Evolutionary conservation across 2,329 filamentous ascomycete genomes (phyloP).

Genomic region (Truncatella angustata): DNA sequence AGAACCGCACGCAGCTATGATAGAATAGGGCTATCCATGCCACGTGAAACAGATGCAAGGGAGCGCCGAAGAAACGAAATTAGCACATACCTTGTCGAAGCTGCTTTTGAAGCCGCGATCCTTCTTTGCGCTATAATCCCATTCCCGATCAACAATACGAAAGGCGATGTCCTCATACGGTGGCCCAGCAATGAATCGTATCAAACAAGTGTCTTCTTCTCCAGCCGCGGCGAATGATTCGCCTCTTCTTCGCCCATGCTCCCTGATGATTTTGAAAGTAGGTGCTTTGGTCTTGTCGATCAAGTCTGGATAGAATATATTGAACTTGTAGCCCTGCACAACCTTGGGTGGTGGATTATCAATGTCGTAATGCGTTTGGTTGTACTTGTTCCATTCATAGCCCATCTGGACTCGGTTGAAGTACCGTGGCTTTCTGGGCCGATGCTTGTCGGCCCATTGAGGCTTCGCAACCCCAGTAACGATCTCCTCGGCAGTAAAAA

Average conservation of each 20-base stretch:
- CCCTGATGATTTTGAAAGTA: slow-evolving; percentile 92
- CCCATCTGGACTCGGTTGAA: slow-evolving; percentile 99
- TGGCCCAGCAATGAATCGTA: slow-evolving; percentile 90
- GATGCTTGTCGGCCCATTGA: slow-evolving; percentile 80
- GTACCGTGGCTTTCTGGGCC: slow-evolving; percentile 88
- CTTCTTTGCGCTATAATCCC: slow-evolving; percentile 96
- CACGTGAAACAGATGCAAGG: slow-evolving; percentile 17
- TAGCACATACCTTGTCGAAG: slow-evolving; percentile 84
- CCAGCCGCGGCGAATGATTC: slow-evolving; percentile 92
- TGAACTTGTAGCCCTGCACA: slow-evolving; percentile 98
- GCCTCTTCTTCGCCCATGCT: slow-evolving; percentile 83
- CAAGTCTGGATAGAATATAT: slow-evolving; percentile 97
- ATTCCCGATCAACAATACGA: slow-evolving; percentile 95
- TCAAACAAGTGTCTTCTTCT: slow-evolving; percentile 94
- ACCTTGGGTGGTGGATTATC: slow-evolving; percentile 97
- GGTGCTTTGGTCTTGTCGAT: slow-evolving; percentile 94
- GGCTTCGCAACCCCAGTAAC: slow-evolving; percentile 64
- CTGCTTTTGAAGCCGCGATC: slow-evolving; percentile 94
- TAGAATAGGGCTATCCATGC: slow-evolving; percentile 1
- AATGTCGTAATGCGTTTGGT: slow-evolving; percentile 98
- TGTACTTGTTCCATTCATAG: slow-evolving; percentile 99
- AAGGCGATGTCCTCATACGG: slow-evolving; percentile 98
- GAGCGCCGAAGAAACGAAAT: slow-evolving; percentile 10
- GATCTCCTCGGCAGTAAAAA: slow-evolving; percentile 87
- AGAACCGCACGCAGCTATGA: background rate